These are phyloP conservation scores for Pseudonectria foliicola DNA, from an alignment of 2,329 filamentous ascomycete species.

Conservation along the genomic window DNA sequence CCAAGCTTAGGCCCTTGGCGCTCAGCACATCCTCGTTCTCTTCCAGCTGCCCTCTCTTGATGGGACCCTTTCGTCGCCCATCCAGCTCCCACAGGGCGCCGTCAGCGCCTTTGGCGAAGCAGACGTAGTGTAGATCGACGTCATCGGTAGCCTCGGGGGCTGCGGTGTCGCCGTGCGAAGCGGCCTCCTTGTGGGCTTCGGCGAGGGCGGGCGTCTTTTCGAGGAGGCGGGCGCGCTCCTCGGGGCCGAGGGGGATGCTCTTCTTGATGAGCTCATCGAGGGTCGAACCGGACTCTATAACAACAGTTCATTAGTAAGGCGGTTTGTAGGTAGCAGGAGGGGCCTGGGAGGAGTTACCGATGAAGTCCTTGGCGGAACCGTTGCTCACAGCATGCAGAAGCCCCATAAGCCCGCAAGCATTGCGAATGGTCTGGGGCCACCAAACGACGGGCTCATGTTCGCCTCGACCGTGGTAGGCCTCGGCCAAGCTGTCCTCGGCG, in stretches of 20 bases:
- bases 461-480: conserved; percentile 62
- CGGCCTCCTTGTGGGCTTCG: conserved; percentile 69
- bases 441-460: conserved; percentile 71
- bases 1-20: conserved; percentile 65
- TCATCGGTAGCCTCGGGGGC: conserved; percentile 73
- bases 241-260: conserved; percentile 63
- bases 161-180: conserved; percentile 66
- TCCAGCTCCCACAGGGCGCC: conserved; percentile 57
- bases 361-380: conserved; percentile 57
- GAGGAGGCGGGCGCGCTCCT: conserved; percentile 62
- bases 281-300: conserved; percentile 41
- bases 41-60: conserved; percentile 47
- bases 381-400: conserved; percentile 78
- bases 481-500: conserved; percentile 59
- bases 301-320: conserved; percentile 1
- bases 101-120: conserved; percentile 72
- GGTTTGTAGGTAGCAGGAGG: too few relatives aligned
- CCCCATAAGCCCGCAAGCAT: conserved; percentile 88
- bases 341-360: conserved; percentile 39
- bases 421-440: conserved; percentile 92
- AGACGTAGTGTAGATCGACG: conserved; percentile 93
- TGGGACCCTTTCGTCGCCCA: conserved; percentile 50
- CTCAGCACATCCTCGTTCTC: conserved; percentile 66
- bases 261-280: conserved; percentile 59
- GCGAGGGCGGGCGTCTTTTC: conserved; percentile 73